A percentile compares a stretch with the other conserved stretches of the same genome.
Evolutionary conservation across 306 rosid genomes (phyloP).

Genomic region (Leucaena leucocephala): DNA sequence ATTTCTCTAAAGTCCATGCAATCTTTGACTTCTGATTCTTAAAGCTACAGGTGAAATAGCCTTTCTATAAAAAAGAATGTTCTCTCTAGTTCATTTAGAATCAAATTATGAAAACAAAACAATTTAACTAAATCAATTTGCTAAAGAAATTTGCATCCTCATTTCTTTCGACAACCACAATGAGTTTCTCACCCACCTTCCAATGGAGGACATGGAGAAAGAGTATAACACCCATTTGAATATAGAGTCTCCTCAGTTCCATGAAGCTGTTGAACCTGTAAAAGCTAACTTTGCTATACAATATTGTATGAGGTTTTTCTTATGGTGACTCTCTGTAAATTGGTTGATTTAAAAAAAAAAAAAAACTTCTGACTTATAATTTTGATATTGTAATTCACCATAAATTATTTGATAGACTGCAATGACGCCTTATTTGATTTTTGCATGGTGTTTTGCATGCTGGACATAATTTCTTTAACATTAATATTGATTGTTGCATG

Average conservation of each 20-base stretch:
- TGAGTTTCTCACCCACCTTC: background rate
- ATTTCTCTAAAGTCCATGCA: constrained; percentile 8
- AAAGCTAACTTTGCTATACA: background rate
- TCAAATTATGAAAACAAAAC: background rate
- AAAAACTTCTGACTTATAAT: no score
- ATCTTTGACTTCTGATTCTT: background rate
- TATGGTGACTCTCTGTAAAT: background rate
- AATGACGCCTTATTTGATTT: no score
- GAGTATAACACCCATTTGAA: background rate
- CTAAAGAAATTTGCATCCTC: background rate
- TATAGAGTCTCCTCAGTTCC: background rate
- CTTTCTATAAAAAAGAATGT: background rate
- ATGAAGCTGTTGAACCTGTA: background rate
- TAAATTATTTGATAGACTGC: background rate
- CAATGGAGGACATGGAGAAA: background rate
- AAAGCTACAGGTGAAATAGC: background rate
- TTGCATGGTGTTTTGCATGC: background rate
- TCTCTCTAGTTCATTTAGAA: background rate
- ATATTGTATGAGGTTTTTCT: background rate
- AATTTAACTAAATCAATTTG: background rate
- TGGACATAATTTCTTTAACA: background rate
- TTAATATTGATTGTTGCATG: background rate
- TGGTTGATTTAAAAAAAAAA: background rate
- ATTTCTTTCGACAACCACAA: background rate
- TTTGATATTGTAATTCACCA: background rate